Conservation (phyloP, 2,329 filamentous ascomycete species). For the Colletotrichum brevisporum region DNA sequence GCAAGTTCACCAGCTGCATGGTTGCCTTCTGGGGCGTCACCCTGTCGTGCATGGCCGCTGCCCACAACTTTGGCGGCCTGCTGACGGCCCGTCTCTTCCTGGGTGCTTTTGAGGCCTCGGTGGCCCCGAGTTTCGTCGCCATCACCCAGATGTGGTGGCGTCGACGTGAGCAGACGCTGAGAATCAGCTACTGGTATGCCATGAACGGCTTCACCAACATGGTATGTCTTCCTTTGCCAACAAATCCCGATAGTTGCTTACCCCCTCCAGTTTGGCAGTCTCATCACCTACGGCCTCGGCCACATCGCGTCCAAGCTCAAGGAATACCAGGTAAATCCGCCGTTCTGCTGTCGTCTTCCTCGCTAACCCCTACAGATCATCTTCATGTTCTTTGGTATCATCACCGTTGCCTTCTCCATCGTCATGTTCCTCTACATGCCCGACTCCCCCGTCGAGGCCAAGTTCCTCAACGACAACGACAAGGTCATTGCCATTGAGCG, state of each 20-base stretch:
- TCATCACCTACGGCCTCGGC: conserved; percentile 71
- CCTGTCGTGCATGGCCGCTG: conserved; percentile 65
- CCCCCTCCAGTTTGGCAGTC: conserved; percentile 60
- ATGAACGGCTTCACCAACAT: conserved; percentile 48
- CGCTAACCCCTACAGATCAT: conserved; percentile 56
- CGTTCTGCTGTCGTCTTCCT: not conserved
- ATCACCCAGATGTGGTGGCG: conserved; percentile 61
- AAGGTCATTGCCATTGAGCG: conserved; percentile 72
- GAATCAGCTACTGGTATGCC: conserved; percentile 50
- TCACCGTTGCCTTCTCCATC: conserved; percentile 63
- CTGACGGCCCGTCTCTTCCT: conserved; percentile 61
- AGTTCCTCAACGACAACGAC: conserved; percentile 69
- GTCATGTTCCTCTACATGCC: conserved; percentile 72
- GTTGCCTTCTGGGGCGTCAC: conserved; percentile 68
- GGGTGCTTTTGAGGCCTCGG: conserved; percentile 63
- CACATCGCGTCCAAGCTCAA: conserved; percentile 56
- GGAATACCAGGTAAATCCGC: conserved; percentile 62
- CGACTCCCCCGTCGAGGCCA: conserved; percentile 73
- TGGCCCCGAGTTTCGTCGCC: conserved; percentile 63
- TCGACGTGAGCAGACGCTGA: conserved; percentile 50
- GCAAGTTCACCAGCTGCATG: conserved; percentile 66
- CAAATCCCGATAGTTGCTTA: conserved; percentile 26
- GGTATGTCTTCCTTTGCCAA: not conserved
- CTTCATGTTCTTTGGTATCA: conserved; percentile 67
- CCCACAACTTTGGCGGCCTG: conserved; percentile 61